Conservation (phyloP, 768 basidiomycete species). For the Mycena epipterygia region DNA sequence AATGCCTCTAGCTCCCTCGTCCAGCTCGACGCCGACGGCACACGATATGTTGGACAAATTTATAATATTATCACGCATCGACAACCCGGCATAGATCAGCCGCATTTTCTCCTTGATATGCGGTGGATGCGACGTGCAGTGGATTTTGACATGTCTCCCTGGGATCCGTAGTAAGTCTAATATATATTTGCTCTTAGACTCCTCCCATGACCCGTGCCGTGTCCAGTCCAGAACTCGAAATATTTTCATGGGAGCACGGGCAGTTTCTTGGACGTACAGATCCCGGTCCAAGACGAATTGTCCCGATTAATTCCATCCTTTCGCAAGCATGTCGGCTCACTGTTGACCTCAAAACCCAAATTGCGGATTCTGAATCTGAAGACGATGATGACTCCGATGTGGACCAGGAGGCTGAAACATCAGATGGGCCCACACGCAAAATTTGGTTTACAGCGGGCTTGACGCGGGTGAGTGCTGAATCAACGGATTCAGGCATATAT, state of each 20-base stretch:
- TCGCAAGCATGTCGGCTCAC: slow-evolving; percentile 25
- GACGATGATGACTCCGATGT: neutral
- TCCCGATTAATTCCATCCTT: neutral
- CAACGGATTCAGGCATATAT: neutral
- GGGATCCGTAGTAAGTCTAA: slow-evolving; percentile 19
- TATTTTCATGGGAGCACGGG: slow-evolving; percentile 15
- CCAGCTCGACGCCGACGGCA: slow-evolving; percentile 15
- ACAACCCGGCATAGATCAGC: neutral
- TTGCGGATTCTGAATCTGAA: neutral
- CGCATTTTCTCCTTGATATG: neutral
- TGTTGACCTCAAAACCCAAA: neutral
- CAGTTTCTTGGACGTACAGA: neutral
- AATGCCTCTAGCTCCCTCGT: neutral
- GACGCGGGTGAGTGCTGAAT: too few relatives aligned
- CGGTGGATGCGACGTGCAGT: slow-evolving; percentile 12
- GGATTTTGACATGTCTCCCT: slow-evolving; percentile 11
- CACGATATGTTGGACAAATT: slow-evolving; percentile 23
- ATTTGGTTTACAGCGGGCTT: neutral
- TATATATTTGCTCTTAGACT: neutral
- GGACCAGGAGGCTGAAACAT: neutral
- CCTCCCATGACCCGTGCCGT: neutral
- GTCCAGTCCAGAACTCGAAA: slow-evolving; percentile 26
- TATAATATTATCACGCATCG: slow-evolving; percentile 19
- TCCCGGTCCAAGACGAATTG: neutral
- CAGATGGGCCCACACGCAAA: neutral